phyloP scores from a whole-genome alignment of 2,329 filamentous ascomycete genomes.

The Aspergillus latus region DNA sequence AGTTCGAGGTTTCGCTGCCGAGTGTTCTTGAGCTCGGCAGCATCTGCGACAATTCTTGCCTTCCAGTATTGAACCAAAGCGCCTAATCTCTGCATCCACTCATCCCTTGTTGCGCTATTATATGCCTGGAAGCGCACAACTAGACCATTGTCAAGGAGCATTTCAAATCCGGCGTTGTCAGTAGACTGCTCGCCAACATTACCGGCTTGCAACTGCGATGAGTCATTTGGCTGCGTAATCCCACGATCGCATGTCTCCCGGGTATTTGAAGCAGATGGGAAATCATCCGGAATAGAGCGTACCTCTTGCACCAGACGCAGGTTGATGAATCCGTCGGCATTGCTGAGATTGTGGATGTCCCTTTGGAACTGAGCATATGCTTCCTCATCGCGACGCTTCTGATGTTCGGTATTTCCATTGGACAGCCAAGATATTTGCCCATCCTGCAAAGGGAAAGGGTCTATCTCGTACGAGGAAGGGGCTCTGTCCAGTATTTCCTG shows the following conservation, averaged over 20 bases:
- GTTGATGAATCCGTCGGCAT: slow-evolving; percentile 65
- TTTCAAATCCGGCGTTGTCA: slow-evolving; percentile 60
- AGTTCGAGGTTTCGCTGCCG: slow-evolving; percentile 59
- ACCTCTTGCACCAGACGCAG: slow-evolving; percentile 58
- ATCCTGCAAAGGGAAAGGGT: slow-evolving; percentile 59
- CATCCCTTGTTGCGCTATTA: slow-evolving; percentile 56
- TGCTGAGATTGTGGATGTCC: slow-evolving; percentile 57
- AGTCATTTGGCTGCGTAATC: slow-evolving; percentile 38
- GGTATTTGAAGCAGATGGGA: slow-evolving; percentile 54
- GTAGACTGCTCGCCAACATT: slow-evolving; percentile 55
- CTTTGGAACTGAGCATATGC: slow-evolving; percentile 60
- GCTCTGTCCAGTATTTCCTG: slow-evolving; percentile 56
- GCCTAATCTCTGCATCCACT: slow-evolving; percentile 62
- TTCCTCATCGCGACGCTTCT: slow-evolving; percentile 56
- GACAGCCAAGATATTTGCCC: slow-evolving; percentile 58
- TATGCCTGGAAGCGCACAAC: slow-evolving; percentile 62
- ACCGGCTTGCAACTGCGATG: slow-evolving; percentile 48
- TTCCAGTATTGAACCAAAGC: slow-evolving; percentile 64
- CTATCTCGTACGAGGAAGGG: slow-evolving; percentile 62
- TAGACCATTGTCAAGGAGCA: slow-evolving; percentile 61
- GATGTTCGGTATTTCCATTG: slow-evolving; percentile 46
- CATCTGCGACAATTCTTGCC: slow-evolving; percentile 55
- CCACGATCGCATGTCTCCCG: slow-evolving; percentile 53
- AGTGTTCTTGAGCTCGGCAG: slow-evolving; percentile 57
- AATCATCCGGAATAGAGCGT: slow-evolving; percentile 56